These are phyloP conservation scores for Purpureocillium lavendulum DNA, from an alignment of 2,329 filamentous ascomycete genomes.

Conservation along the genomic window DNA sequence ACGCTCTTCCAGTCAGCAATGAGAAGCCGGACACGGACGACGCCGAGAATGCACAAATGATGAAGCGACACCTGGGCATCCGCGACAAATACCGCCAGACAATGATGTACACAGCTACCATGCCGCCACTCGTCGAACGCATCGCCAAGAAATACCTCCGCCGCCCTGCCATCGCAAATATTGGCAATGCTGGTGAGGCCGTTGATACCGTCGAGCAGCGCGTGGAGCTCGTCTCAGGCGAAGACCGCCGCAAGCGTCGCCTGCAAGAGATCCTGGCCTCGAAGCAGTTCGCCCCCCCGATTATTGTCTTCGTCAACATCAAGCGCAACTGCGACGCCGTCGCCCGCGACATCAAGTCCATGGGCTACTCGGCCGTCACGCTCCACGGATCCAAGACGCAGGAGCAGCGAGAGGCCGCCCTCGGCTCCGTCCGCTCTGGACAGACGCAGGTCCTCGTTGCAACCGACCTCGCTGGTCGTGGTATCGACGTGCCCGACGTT, in stretches of 20 bases:
- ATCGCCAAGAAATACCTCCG: conserved; percentile 97
- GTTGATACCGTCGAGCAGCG: conserved; percentile 97
- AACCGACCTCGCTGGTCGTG: conserved; percentile 89
- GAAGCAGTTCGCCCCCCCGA: conserved; percentile 73
- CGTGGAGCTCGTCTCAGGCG: conserved; percentile 81
- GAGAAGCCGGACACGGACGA: conserved; percentile 93
- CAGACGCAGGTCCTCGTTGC: conserved; percentile 83
- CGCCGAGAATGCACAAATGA: conserved; percentile 77
- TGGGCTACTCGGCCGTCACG: conserved; percentile 85
- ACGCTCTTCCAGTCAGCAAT: conserved; percentile 84
- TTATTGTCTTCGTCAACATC: conserved; percentile 99
- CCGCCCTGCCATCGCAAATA: conserved; percentile 85
- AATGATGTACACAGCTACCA: conserved; percentile 99
- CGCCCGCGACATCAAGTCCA: conserved; percentile 85
- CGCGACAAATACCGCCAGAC: conserved; percentile 86
- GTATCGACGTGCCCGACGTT: conserved; percentile 96
- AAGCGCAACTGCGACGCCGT: conserved; percentile 97
- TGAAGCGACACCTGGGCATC: conserved; percentile 69
- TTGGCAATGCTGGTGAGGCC: conserved; percentile 89
- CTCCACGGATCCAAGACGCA: conserved; percentile 95
- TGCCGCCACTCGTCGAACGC: conserved; percentile 85
- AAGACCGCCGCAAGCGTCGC: conserved; percentile 95
- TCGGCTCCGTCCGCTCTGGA: conserved; percentile 75
- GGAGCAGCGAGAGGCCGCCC: conserved; percentile 90
- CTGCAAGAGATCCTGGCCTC: conserved; percentile 83